Base-by-base conservation (phyloP, 2,329 filamentous ascomycete genomes). In the Diplodia intermedia region DNA sequence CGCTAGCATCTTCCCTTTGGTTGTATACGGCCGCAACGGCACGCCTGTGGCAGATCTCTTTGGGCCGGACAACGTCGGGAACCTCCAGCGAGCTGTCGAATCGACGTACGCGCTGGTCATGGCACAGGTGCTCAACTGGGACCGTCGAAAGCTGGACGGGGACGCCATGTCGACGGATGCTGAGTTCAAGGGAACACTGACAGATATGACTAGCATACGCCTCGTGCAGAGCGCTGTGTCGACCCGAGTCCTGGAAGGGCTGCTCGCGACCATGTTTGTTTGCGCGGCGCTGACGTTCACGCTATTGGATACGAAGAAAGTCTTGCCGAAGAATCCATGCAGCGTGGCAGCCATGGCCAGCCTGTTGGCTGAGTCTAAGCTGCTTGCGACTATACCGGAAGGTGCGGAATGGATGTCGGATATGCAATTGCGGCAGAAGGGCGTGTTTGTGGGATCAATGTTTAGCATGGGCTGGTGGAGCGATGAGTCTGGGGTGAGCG, bases 401-500 rank as follows among this genome's bases (percentile, higher is more conserved):
- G 61, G 49, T 1, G 47, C 61, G 31, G 49, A 53, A 47, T 52
- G 33, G 36, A 52, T 52, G 47, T 31, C 18, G 2, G 47, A 52
- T n/a, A 38, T 29, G 31, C 23, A 61, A 38, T 20, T 53, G 47
- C 20, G 26, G 26, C n/a, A 65, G 20, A 40, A 40, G 7, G 47
- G 47, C 7, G 49, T 65, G 1, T 65, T 65, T 18, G 47, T 40
- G 47, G 61, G 61, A 29, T 29, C 29, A 4, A 5, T 40, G 9
- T 65, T 53, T 40, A 52, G 61, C 15, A 18, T 65, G 47, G 61
- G 61, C 3, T 65, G 61, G 61, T 65, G 61, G 61, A 9, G 31
- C 31, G 47, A 38, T 11, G 15, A 26, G 3, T 9, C 29, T 2
- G 47, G 11, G 8, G 49, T 26, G 49, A 26, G 49, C n/a, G 31